Evolutionary conservation across 2,329 filamentous ascomycete genomes (phyloP).

Genomic region (Ascochyta fabae): DNA sequence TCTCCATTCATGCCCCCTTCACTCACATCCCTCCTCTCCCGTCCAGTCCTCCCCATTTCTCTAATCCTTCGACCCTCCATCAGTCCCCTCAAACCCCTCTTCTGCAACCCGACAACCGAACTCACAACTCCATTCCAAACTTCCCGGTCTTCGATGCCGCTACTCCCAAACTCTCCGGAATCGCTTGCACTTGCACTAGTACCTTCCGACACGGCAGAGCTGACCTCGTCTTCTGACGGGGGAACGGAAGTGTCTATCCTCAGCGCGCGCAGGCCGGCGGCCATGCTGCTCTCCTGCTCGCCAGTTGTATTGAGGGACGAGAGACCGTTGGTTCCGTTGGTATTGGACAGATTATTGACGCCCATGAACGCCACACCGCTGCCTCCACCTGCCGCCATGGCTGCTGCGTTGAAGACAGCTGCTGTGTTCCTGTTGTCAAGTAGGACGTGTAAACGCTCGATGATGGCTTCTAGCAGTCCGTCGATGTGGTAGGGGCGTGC

Average conservation of each 20-base stretch:
- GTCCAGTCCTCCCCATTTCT: slow-evolving; percentile 64
- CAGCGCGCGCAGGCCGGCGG: slow-evolving; percentile 48
- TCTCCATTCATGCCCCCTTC: slow-evolving; percentile 15
- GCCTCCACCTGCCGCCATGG: slow-evolving; percentile 95
- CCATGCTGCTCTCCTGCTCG: slow-evolving; percentile 37
- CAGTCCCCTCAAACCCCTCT: slow-evolving; percentile 84
- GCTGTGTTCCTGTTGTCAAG: slow-evolving; percentile 94
- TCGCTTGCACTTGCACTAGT: slow-evolving; percentile 43
- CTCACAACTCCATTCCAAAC: slow-evolving; percentile 83
- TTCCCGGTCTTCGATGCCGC: slow-evolving; percentile 59
- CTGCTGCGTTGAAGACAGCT: slow-evolving; percentile 96
- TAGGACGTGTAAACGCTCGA: slow-evolving; percentile 86
- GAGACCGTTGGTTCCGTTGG: slow-evolving; percentile 39
- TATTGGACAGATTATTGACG: slow-evolving; percentile 34
- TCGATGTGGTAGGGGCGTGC: slow-evolving; percentile 93
- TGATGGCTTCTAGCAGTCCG: slow-evolving; percentile 87
- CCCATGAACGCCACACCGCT: slow-evolving; percentile 73
- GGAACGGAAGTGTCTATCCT: slow-evolving; percentile 59
- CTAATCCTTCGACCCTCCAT: slow-evolving; percentile 93
- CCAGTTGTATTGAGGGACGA: slow-evolving; percentile 16
- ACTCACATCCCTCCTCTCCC: slow-evolving; percentile 11
- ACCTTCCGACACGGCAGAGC: slow-evolving; percentile 39
- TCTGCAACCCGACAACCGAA: slow-evolving; percentile 93
- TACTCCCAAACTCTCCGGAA: slow-evolving; percentile 44
- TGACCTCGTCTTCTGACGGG: slow-evolving; percentile 44